Evolutionary conservation across 1,284 basidiomycete species (phyloP), one percentile per base, ranked within the genome.

Genomic region (Pterulicium gracile): DNA sequence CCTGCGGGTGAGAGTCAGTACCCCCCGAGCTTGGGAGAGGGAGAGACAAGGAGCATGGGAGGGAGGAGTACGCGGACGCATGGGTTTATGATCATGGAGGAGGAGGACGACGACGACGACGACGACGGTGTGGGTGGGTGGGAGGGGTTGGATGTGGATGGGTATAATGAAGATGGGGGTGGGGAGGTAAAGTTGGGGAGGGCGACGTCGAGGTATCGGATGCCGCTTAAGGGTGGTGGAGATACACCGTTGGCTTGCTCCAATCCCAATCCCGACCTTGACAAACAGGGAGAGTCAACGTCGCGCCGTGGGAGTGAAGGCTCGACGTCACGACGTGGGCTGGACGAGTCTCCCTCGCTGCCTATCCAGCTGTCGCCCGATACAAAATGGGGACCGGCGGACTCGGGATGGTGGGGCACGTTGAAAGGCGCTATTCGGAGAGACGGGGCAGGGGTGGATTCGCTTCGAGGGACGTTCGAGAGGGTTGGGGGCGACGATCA

Each of bases 31-130:
- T 15, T 39, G 36, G 36, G n/a, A 18, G 36, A 18, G 7, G 36
- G 4, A 17, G 19, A 5, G 15, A 39, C n/a, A 15, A 17, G 36
- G 7, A 39, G 36, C 15, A 17, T 39, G 5, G 36, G 36, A 4
- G 36, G 36, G 4, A 17, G 7, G 5, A 39, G 36, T 39, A 39
- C 36, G 15, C n/a, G 36, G 36, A 39, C 36, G 15, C 36, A 39
- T 39, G 36, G 36, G 36, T 39, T 39, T 39, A 39, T 39, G 36
- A 39, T 39, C 15, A 39, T 39, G 36, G 36, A 39, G 15, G 36
- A 39, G 36, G 36, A 39, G 5, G 27, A n/a, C 10, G 27, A 7
- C 27, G n/a, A 32, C 27, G 27, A 32, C n/a, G 36, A 13, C 15
- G 27, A 32, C n/a, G n/a, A 32, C 10, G 27, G 10, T n/a, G 10